These are phyloP conservation scores for Aspergillus aculeatus DNA, from an alignment of 2,329 filamentous ascomycete species.

Conservation along the genomic window DNA sequence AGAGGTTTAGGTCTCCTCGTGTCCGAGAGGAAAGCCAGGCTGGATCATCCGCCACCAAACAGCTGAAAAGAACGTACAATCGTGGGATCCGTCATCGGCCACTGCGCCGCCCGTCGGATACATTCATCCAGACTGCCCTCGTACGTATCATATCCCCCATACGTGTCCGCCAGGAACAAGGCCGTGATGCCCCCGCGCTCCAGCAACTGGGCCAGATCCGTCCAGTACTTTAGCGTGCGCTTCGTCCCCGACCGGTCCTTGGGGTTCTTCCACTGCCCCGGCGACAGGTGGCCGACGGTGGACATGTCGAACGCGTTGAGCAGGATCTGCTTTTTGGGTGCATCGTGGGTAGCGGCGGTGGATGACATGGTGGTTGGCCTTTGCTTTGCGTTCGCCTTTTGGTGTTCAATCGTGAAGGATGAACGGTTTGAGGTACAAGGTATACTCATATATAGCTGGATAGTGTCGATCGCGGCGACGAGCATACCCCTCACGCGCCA, in stretches of 20 bases:
- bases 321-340: slow-evolving; percentile 54
- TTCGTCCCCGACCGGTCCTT: slow-evolving; percentile 62
- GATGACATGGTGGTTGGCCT: slow-evolving; percentile 18
- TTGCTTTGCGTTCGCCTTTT: no score
- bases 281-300: slow-evolving; percentile 63
- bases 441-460: neutral
- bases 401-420: no score
- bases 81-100: slow-evolving; percentile 64
- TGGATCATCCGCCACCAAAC: neutral
- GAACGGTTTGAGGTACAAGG: no score
- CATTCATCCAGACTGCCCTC: slow-evolving; percentile 60
- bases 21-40: no score
- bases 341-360: slow-evolving; percentile 7
- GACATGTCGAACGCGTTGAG: slow-evolving; percentile 68
- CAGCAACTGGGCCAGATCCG: slow-evolving; percentile 61
- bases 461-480: neutral
- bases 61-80: slow-evolving; percentile 48
- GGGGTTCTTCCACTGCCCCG: slow-evolving; percentile 69
- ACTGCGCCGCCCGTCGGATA: slow-evolving; percentile 62
- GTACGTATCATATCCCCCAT: slow-evolving; percentile 64
- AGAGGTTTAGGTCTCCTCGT: no score
- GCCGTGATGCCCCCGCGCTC: slow-evolving; percentile 64
- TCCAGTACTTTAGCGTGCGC: slow-evolving; percentile 61
- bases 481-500: slow-evolving; percentile 14
- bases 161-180: slow-evolving; percentile 65